phyloP scores from a whole-genome alignment of 202 grass and related monocot species.

The Cymbopogon flexuosus region DNA sequence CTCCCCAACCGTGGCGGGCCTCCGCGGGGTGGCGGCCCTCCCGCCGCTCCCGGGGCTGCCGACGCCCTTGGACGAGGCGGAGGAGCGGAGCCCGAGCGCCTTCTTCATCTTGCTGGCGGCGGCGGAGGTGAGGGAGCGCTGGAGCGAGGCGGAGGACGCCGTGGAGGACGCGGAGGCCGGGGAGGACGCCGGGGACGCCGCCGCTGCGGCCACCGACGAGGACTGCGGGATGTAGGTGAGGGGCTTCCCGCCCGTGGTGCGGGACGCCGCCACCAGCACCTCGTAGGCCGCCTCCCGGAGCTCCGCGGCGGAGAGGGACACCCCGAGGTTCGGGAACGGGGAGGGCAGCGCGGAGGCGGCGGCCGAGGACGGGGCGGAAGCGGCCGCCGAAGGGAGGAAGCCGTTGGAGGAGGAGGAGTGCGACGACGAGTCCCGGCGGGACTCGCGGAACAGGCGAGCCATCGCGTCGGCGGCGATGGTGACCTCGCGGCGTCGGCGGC shows the following conservation, averaged over 20 bases:
- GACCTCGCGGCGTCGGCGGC: constrained; percentile 19
- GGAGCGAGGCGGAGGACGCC: constrained; percentile 46
- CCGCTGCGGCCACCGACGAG: background rate
- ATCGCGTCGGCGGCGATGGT: constrained; percentile 31
- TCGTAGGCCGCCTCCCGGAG: constrained; percentile 78
- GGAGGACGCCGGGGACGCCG: no score
- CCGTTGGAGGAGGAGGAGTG: constrained; percentile 39
- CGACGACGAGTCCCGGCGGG: constrained; percentile 40
- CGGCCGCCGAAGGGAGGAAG: constrained; percentile 7
- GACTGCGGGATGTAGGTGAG: constrained; percentile 22
- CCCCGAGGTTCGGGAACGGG: constrained; percentile 60
- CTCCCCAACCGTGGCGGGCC: constrained; percentile 43
- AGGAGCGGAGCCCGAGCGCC: constrained; percentile 68
- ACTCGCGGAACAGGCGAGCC: constrained; percentile 61
- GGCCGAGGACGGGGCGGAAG: background rate
- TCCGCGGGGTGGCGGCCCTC: constrained; percentile 6
- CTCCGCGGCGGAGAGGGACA: constrained; percentile 45
- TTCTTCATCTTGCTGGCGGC: constrained; percentile 96
- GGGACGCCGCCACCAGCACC: constrained; percentile 78
- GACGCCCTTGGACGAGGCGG: constrained; percentile 48
- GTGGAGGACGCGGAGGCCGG: no score
- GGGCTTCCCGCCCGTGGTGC: constrained; percentile 75
- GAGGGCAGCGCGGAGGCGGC: constrained; percentile 37
- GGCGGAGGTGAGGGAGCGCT: constrained; percentile 79
- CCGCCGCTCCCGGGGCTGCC: constrained; percentile 58